Conservation (phyloP, 2,329 filamentous ascomycete species). For the Claviceps capensis region DNA sequence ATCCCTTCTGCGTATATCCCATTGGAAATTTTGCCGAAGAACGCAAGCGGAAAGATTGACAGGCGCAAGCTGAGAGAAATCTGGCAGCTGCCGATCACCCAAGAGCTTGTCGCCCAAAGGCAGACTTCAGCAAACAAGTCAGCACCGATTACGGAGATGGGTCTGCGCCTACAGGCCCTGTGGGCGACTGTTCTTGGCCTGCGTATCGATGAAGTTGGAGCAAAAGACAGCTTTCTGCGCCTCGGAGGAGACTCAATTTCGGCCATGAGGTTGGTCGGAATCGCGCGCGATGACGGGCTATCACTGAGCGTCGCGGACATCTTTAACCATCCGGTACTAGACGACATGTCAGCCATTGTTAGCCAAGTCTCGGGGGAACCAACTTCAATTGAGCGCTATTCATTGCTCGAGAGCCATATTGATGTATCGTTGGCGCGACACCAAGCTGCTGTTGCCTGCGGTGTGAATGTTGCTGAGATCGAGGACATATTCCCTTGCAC, state of each 20-base stretch:
- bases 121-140: not conserved
- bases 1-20: conserved; percentile 1
- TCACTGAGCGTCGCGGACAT: conserved; percentile 27
- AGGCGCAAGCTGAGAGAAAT: not conserved
- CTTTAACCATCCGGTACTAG: conserved; percentile 16
- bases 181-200: conserved; percentile 8
- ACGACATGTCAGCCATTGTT: not conserved
- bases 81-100: not conserved
- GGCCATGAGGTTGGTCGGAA: conserved; percentile 26
- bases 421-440: not conserved
- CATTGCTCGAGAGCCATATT: not conserved
- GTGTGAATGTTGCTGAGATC: conserved; percentile 11
- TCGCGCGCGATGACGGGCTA: conserved; percentile 22
- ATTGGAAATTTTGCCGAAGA: not conserved
- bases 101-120: not conserved
- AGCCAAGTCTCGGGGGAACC: not conserved
- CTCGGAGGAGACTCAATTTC: conserved; percentile 32
- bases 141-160: not conserved
- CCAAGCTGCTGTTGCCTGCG: conserved; percentile 2
- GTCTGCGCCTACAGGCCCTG: not conserved
- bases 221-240: conserved; percentile 31
- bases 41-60: conserved; percentile 1
- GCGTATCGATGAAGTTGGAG: conserved; percentile 14
- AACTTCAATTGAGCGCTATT: not conserved
- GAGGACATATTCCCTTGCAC: conserved; percentile 22